Conservation (phyloP, 2,329 filamentous ascomycete species). For the Elsinoe australis region DNA sequence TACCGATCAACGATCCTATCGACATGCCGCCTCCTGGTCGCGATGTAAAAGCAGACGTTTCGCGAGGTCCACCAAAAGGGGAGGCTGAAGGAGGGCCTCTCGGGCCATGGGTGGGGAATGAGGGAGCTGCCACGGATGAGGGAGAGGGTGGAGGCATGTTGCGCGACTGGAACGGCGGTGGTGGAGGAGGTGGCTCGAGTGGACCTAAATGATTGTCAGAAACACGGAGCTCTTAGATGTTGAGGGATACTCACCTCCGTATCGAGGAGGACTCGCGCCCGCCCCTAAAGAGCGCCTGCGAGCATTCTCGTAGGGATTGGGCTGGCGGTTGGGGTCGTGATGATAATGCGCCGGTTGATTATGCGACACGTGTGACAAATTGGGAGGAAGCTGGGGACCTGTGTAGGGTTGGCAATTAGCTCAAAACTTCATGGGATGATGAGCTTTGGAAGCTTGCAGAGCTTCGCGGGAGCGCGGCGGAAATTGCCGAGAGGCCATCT, state of each 20-base stretch:
- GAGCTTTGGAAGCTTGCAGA: slow-evolving; percentile 6
- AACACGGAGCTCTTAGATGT: slow-evolving; percentile 15
- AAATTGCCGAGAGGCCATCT: slow-evolving; percentile 13
- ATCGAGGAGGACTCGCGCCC: slow-evolving; percentile 30
- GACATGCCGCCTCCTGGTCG: slow-evolving; percentile 61
- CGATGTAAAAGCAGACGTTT: slow-evolving; percentile 46
- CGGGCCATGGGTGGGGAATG: slow-evolving; percentile 31
- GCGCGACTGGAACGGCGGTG: slow-evolving; percentile 36
- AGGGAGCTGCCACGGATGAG: slow-evolving; percentile 36
- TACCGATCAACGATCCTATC: slow-evolving; percentile 63
- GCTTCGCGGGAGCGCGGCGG: slow-evolving; percentile 15
- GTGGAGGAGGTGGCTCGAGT: slow-evolving; percentile 28
- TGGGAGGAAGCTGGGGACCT: slow-evolving; percentile 10
- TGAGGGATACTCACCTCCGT: slow-evolving; percentile 26
- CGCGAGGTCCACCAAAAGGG: slow-evolving; percentile 44
- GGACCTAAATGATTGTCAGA: slow-evolving; percentile 23
- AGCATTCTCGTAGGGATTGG: slow-evolving; percentile 36
- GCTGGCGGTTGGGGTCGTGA: slow-evolving; percentile 22
- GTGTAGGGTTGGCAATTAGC: not conserved
- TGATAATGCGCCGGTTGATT: slow-evolving; percentile 21
- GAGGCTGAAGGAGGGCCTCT: slow-evolving; percentile 40
- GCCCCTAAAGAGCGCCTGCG: slow-evolving; percentile 39
- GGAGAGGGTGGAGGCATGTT: slow-evolving; percentile 47
- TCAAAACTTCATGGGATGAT: not conserved
- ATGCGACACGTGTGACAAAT: slow-evolving; percentile 18